Conservation (phyloP, 352 stramenopile genomes). For the Globisporangium cystogenes region DNA sequence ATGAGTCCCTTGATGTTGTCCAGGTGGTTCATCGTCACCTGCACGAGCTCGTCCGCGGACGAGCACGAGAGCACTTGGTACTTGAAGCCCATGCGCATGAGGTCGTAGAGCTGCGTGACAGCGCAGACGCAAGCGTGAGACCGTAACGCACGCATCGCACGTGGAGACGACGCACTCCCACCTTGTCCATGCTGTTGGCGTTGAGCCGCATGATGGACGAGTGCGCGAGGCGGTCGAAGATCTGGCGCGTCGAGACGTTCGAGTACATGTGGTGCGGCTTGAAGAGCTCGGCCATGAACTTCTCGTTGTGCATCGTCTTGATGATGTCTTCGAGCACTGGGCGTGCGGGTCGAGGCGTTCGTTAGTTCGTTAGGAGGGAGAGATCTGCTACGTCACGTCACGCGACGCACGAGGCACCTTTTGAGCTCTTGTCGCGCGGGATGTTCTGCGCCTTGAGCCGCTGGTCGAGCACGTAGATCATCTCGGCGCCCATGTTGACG, state of each 20-base stretch:
- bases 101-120: slow-evolving; percentile 74
- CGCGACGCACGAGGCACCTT: slow-evolving; percentile 23
- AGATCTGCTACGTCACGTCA: not conserved
- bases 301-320: slow-evolving; percentile 90
- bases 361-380: no score
- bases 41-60: slow-evolving; percentile 80
- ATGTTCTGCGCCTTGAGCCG: slow-evolving; percentile 90
- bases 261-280: slow-evolving; percentile 91
- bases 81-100: slow-evolving; percentile 96
- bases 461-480: slow-evolving; percentile 93
- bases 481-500: slow-evolving; percentile 93
- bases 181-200: slow-evolving; percentile 92
- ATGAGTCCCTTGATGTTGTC: slow-evolving; percentile 70
- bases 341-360: not conserved
- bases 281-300: slow-evolving; percentile 91
- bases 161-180: slow-evolving; percentile 8
- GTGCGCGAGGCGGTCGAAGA: slow-evolving; percentile 90
- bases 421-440: slow-evolving; percentile 83
- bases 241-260: slow-evolving; percentile 82
- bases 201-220: slow-evolving; percentile 94
- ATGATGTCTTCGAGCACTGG: slow-evolving; percentile 89
- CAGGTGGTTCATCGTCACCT: slow-evolving; percentile 88
- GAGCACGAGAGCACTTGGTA: slow-evolving; percentile 84
- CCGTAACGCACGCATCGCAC: no score
- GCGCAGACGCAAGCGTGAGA: not conserved